These are phyloP conservation scores for Lycium barbarum DNA, from an alignment of 257 asterid species.

Conservation along the genomic window DNA sequence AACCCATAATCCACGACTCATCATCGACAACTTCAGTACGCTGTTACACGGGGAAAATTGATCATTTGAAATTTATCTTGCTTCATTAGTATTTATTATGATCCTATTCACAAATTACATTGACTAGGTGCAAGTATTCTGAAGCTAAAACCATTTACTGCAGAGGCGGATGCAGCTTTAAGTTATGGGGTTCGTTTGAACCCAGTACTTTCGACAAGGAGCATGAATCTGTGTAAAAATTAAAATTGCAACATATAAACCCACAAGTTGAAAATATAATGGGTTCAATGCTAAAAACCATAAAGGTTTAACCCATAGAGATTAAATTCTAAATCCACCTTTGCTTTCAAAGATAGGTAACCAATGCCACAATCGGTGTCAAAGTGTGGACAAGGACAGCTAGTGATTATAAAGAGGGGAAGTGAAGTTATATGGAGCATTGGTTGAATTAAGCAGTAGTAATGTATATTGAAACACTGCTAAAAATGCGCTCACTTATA, in stretches of 20 bases:
- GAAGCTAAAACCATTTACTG: neutral
- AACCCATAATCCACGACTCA: slow-evolving; percentile 97
- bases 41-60: slow-evolving; percentile 52
- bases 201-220: too few relatives aligned
- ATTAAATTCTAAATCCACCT: too few relatives aligned
- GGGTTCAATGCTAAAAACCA: too few relatives aligned
- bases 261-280: too few relatives aligned
- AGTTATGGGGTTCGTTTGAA: too few relatives aligned
- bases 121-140: neutral
- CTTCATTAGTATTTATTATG: neutral
- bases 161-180: too few relatives aligned
- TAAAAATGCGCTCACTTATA: neutral
- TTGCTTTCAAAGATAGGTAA: neutral
- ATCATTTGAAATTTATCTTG: neutral
- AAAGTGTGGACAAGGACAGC: neutral
- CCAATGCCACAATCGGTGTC: neutral
- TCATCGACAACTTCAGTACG: slow-evolving; percentile 94
- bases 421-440: neutral
- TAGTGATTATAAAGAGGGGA: neutral
- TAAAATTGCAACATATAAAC: too few relatives aligned
- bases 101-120: too few relatives aligned
- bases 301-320: too few relatives aligned
- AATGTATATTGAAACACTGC: neutral
- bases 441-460: neutral
- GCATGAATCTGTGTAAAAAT: too few relatives aligned